Evolutionary conservation across 768 basidiomycete genomes (phyloP).

Genomic region (Rubroboletus satanas): DNA sequence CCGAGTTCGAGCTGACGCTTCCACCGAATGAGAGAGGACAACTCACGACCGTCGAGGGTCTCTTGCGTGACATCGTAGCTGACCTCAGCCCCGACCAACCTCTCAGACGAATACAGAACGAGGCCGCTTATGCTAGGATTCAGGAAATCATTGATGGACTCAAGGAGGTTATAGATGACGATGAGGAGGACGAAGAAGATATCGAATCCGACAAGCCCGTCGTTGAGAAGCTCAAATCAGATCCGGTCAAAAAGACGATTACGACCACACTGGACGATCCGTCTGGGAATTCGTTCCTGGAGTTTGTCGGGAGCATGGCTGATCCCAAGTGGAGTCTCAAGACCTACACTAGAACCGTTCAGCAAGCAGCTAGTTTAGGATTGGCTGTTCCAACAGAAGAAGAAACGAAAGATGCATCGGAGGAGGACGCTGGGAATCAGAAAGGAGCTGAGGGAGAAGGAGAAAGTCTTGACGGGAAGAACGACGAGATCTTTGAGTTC

Average conservation of each 20-base stretch:
- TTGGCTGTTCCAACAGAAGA: slow-evolving; percentile 51
- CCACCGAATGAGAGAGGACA: slow-evolving; percentile 80
- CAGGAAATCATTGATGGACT: slow-evolving; percentile 68
- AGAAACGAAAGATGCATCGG: slow-evolving; percentile 10
- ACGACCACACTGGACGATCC: slow-evolving; percentile 90
- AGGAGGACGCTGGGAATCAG: neutral
- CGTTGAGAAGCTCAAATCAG: slow-evolving; percentile 34
- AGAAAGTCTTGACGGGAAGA: slow-evolving; percentile 35
- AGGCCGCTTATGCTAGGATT: slow-evolving; percentile 67
- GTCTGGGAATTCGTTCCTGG: slow-evolving; percentile 93
- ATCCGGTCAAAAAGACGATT: slow-evolving; percentile 63
- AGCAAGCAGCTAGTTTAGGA: slow-evolving; percentile 81
- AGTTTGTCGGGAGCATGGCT: slow-evolving; percentile 79
- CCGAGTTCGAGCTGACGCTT: slow-evolving; percentile 88
- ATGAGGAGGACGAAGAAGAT: slow-evolving; percentile 45
- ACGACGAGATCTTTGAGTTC: slow-evolving; percentile 90
- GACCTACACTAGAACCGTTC: slow-evolving; percentile 70
- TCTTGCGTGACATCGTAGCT: slow-evolving; percentile 74
- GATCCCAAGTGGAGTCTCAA: slow-evolving; percentile 93
- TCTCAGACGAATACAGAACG: slow-evolving; percentile 74
- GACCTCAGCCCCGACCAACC: slow-evolving; percentile 85
- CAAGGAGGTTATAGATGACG: slow-evolving; percentile 58
- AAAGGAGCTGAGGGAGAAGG: slow-evolving; percentile 16
- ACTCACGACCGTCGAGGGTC: slow-evolving; percentile 94
- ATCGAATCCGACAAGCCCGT: slow-evolving; percentile 27